These are phyloP conservation scores for Cercophora newfieldiana DNA, from an alignment of 495 filamentous ascomycete genomes.

Conservation along the genomic window DNA sequence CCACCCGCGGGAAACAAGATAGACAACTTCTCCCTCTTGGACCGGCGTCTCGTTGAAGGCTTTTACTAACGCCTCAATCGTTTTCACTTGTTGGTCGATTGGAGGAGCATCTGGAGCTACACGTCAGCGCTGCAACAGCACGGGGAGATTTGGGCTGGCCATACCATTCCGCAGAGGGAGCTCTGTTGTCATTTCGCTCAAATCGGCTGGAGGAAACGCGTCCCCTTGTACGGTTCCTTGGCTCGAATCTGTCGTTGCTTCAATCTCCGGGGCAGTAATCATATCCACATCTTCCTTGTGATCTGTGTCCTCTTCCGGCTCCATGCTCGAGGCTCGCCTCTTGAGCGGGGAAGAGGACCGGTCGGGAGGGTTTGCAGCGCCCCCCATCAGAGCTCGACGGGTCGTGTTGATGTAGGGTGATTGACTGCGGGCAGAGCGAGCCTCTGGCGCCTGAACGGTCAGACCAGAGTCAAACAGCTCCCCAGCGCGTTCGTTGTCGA, in stretches of 20 bases:
- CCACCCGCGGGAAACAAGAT: constrained; percentile 78
- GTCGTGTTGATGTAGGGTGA: constrained; percentile 45
- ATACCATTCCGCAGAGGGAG: constrained; percentile 31
- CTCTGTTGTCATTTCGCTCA: constrained; percentile 5
- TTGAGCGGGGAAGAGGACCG: constrained; percentile 58
- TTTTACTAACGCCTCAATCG: constrained; percentile 63
- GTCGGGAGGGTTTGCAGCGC: constrained; percentile 50
- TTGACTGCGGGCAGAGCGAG: constrained; percentile 30
- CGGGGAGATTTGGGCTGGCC: background rate
- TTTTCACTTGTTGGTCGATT: constrained; percentile 76
- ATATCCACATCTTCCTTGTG: constrained; percentile 53
- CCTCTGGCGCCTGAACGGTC: constrained; percentile 23
- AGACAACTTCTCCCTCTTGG: constrained; percentile 71
- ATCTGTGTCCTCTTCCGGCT: constrained; percentile 40
- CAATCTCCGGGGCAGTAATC: constrained; percentile 29
- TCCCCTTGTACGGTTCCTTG: constrained; percentile 10
- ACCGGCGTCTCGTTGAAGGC: constrained; percentile 52
- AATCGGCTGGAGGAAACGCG: background rate
- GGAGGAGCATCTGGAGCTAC: constrained; percentile 44
- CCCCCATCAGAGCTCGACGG: constrained; percentile 54
- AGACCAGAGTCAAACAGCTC: constrained; percentile 42
- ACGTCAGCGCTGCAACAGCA: constrained; percentile 8
- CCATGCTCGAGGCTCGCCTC: constrained; percentile 55
- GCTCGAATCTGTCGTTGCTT: constrained; percentile 12
- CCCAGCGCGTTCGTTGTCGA: constrained; percentile 61